phyloP scores from a whole-genome alignment of 768 basidiomycete species.

The Lentinula detonsa region DNA sequence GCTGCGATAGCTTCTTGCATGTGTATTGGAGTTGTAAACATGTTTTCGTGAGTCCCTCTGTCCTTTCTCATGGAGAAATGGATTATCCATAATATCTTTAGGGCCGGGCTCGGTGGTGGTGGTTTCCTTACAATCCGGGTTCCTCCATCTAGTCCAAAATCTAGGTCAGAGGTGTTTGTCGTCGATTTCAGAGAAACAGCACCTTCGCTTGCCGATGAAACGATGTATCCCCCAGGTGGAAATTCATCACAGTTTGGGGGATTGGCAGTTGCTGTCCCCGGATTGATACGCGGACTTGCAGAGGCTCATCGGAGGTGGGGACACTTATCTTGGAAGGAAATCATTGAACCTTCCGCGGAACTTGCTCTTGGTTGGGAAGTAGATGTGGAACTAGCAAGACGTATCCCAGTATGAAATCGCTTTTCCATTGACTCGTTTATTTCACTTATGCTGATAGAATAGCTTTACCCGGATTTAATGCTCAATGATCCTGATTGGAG shows the following conservation, averaged over 20 bases:
- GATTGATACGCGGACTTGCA: constrained; percentile 83
- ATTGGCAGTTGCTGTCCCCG: constrained; percentile 83
- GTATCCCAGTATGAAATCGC: constrained; percentile 54
- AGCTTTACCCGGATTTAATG: constrained; percentile 50
- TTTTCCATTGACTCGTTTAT: not conserved
- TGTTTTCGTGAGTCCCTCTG: constrained; percentile 67
- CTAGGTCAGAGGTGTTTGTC: constrained; percentile 54
- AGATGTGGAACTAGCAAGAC: constrained; percentile 64
- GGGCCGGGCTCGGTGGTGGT: constrained; percentile 83
- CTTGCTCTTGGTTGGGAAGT: constrained; percentile 81
- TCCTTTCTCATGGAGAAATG: not conserved
- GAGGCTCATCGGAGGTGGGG: constrained; percentile 85
- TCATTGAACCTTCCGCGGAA: constrained; percentile 69
- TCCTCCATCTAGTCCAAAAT: constrained; percentile 40
- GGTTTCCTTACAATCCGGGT: constrained; percentile 83
- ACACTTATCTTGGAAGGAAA: constrained; percentile 64
- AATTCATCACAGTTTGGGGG: constrained; percentile 64
- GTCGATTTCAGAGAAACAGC: constrained; percentile 91
- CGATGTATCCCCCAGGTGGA: constrained; percentile 68
- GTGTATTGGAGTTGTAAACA: constrained; percentile 80
- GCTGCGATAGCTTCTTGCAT: constrained; percentile 75
- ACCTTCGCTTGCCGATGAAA: constrained; percentile 61
- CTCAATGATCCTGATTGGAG: constrained; percentile 68
- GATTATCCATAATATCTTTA: constrained; percentile 18
- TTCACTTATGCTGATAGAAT: not conserved